Conservation (phyloP, 169 alveolate genomes). For the Amoebophrya sp. region DNA sequence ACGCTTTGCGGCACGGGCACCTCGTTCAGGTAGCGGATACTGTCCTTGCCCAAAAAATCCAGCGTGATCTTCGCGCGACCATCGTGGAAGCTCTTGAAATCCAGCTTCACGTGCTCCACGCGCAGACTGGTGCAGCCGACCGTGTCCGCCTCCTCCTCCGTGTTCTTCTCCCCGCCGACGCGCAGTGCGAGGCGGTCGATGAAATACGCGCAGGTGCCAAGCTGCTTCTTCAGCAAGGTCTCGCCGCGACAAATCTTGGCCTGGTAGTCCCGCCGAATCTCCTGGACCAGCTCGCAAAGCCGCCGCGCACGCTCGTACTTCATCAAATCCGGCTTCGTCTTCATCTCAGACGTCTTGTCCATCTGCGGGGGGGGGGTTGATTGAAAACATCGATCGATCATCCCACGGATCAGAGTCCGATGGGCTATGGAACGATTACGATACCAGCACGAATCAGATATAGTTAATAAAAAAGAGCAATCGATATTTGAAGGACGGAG, state of each 20-base stretch:
- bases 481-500: too few relatives aligned
- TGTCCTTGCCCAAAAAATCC: conserved; percentile 96
- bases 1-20: not conserved
- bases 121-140: conserved; percentile 86
- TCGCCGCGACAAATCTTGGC: conserved; percentile 44
- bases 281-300: conserved; percentile 36
- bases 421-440: too few relatives aligned
- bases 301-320: conserved; percentile 64
- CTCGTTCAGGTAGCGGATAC: conserved; percentile 67
- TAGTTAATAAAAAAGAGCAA: too few relatives aligned
- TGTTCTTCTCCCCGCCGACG: conserved; percentile 98
- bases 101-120: conserved; percentile 75
- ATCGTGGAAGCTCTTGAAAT: not conserved
- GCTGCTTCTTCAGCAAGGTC: conserved; percentile 61
- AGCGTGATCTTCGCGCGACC: conserved; percentile 47
- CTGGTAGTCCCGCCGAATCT: conserved; percentile 74
- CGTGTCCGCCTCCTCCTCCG: conserved; percentile 98
- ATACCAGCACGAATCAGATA: too few relatives aligned
- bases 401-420: too few relatives aligned
- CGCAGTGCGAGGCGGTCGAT: conserved; percentile 95
- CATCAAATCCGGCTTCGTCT: conserved; percentile 84
- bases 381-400: too few relatives aligned
- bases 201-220: conserved; percentile 94
- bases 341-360: conserved; percentile 80
- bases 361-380: conserved; percentile 85